phyloP scores from a whole-genome alignment of 1,284 basidiomycete genomes.

The Sporisorium reilianum region DNA sequence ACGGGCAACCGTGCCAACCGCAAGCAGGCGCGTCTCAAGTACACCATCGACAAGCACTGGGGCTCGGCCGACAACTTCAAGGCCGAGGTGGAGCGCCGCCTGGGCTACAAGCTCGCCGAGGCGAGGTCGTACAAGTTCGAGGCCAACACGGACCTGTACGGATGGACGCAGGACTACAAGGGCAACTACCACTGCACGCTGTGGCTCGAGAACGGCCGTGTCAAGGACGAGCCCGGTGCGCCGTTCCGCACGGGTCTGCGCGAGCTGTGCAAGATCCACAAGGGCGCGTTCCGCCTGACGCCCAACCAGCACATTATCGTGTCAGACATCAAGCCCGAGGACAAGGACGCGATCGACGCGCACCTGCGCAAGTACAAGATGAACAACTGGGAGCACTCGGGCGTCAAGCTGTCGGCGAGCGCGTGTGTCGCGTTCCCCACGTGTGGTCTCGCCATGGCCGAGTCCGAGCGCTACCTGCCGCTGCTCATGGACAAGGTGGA shows the following conservation, averaged over 20 bases:
- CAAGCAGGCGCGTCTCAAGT: conserved; percentile 77
- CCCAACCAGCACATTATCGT: conserved; percentile 94
- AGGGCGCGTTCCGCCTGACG: conserved; percentile 86
- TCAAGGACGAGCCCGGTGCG: conserved; percentile 88
- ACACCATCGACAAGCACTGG: conserved; percentile 92
- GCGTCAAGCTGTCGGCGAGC: conserved; percentile 76
- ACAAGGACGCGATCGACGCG: conserved; percentile 80
- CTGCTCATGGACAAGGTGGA: conserved; percentile 94
- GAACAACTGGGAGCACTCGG: conserved; percentile 86
- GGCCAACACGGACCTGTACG: conserved; percentile 91
- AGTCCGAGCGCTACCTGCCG: conserved; percentile 94
- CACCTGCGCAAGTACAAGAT: conserved; percentile 88
- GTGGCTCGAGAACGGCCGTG: conserved; percentile 97
- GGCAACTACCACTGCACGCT: conserved; percentile 91
- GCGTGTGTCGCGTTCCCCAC: conserved; percentile 98
- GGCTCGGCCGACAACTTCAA: conserved; percentile 76
- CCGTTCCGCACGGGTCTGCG: conserved; percentile 93
- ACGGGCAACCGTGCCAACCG: conserved; percentile 87
- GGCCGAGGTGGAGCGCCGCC: conserved; percentile 86
- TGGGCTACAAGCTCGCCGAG: conserved; percentile 80
- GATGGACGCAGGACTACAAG: conserved; percentile 89
- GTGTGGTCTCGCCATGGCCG: conserved; percentile 91
- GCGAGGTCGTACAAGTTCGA: conserved; percentile 85
- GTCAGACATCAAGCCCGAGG: conserved; percentile 78
- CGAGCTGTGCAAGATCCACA: conserved; percentile 93